phyloP scores from a whole-genome alignment of 1,284 basidiomycete species.

The Rugosomyces carneus region DNA sequence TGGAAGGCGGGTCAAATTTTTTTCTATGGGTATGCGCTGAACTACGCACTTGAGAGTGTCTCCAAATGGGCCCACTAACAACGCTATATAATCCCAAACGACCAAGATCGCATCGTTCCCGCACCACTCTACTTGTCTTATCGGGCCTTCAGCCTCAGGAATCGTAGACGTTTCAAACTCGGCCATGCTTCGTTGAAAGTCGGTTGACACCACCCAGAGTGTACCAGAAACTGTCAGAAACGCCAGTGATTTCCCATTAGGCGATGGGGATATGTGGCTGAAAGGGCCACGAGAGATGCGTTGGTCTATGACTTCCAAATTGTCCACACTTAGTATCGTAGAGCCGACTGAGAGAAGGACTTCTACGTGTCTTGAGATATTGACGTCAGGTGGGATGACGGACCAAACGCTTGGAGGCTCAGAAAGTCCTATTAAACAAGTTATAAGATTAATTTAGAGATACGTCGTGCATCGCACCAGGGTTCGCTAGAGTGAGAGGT shows the following conservation, averaged over 20 bases:
- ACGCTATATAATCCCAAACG: constrained; percentile 74
- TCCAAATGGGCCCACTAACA: constrained; percentile 89
- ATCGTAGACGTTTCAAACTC: constrained; percentile 71
- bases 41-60: constrained; percentile 74
- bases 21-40: background rate
- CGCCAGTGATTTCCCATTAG: constrained; percentile 90
- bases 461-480: constrained; percentile 42
- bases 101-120: constrained; percentile 93
- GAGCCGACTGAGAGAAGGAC: constrained; percentile 75
- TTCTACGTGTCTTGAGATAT: constrained; percentile 82
- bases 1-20: constrained; percentile 3
- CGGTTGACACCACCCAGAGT: constrained; percentile 90
- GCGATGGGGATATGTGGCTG: constrained; percentile 79
- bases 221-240: constrained; percentile 68
- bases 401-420: constrained; percentile 81
- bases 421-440: constrained; percentile 50
- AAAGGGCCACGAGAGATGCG: constrained; percentile 89
- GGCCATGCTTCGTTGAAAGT: constrained; percentile 85
- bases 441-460: background rate
- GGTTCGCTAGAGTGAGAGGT: constrained; percentile 60
- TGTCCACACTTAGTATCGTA: constrained; percentile 80
- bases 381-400: constrained; percentile 81
- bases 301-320: constrained; percentile 83
- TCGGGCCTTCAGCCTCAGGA: constrained; percentile 44
- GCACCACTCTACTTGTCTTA: constrained; percentile 86